These are phyloP conservation scores for Xerocomellus amylosporus DNA, from an alignment of 768 basidiomycete genomes.

Conservation along the genomic window DNA sequence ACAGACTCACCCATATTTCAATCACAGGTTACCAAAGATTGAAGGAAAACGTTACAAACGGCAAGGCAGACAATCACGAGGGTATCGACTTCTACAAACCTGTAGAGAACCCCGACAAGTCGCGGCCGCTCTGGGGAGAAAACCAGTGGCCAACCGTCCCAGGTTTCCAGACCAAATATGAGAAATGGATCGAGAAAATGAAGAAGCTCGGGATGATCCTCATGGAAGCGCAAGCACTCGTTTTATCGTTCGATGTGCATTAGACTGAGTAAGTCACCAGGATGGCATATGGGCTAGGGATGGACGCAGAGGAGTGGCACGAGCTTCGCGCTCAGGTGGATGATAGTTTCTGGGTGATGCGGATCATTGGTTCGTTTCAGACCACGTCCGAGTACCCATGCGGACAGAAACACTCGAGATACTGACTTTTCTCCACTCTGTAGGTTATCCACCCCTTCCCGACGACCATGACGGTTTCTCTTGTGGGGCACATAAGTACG, in stretches of 20 bases:
- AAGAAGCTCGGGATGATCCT: conserved; percentile 72
- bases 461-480: conserved; percentile 77
- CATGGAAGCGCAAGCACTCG: conserved; percentile 73
- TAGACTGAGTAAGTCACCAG: conserved; percentile 35
- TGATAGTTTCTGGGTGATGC: conserved; percentile 89
- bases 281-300: conserved; percentile 78
- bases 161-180: conserved; percentile 60
- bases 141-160: conserved; percentile 79
- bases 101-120: conserved; percentile 65
- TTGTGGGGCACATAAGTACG: conserved; percentile 86
- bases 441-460: conserved; percentile 87
- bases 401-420: background rate
- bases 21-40: conserved; percentile 71
- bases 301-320: conserved; percentile 67
- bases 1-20: background rate
- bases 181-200: conserved; percentile 84
- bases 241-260: background rate
- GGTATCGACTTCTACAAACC: conserved; percentile 81
- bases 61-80: conserved; percentile 83
- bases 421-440: background rate
- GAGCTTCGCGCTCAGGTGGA: conserved; percentile 67
- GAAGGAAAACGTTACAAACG: conserved; percentile 83
- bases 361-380: conserved; percentile 60
- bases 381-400: background rate
- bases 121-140: conserved; percentile 72